Conservation (phyloP, 805 yeast genomes). For the Kregervanrija delftensis region DNA sequence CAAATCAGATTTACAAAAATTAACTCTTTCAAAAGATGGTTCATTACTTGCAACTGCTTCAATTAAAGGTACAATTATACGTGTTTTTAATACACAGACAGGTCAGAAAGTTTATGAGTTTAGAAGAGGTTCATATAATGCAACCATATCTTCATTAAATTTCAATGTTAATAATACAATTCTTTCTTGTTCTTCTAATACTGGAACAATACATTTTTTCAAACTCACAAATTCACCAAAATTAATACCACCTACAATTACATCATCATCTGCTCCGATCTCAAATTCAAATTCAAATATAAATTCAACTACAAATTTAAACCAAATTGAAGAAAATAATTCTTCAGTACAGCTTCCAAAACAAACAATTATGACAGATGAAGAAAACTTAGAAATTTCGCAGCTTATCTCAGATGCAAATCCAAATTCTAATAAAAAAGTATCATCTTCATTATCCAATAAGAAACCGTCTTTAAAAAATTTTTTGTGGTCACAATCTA, state of each 20-base stretch:
- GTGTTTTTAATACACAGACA: conserved; percentile 67
- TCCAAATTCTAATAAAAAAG: background rate
- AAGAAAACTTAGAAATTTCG: conserved; percentile 23
- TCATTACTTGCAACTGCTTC: conserved; percentile 82
- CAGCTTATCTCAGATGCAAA: conserved; percentile 16
- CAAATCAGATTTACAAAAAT: conserved; percentile 62
- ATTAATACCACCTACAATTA: too few species aligned
- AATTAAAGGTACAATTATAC: conserved; percentile 79
- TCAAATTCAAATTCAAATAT: background rate
- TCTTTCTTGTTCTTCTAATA: conserved; percentile 78
- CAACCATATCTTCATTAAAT: conserved; percentile 67
- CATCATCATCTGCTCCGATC: background rate
- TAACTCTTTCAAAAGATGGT: conserved; percentile 71
- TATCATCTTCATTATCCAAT: conserved; percentile 5
- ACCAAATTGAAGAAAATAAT: background rate
- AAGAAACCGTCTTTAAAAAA: conserved; percentile 16
- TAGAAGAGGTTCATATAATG: conserved; percentile 81
- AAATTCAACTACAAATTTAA: background rate
- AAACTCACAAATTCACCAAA: conserved; percentile 7
- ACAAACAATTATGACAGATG: conserved; percentile 19
- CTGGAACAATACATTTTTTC: conserved; percentile 91
- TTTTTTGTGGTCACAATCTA: conserved; percentile 23
- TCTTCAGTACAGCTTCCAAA: conserved; percentile 9
- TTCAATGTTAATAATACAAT: conserved; percentile 67
- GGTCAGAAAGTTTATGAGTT: conserved; percentile 65